Evolutionary conservation across 139 green algal genomes (phyloP).

Genomic region (Chlamydomonas applanata): DNA sequence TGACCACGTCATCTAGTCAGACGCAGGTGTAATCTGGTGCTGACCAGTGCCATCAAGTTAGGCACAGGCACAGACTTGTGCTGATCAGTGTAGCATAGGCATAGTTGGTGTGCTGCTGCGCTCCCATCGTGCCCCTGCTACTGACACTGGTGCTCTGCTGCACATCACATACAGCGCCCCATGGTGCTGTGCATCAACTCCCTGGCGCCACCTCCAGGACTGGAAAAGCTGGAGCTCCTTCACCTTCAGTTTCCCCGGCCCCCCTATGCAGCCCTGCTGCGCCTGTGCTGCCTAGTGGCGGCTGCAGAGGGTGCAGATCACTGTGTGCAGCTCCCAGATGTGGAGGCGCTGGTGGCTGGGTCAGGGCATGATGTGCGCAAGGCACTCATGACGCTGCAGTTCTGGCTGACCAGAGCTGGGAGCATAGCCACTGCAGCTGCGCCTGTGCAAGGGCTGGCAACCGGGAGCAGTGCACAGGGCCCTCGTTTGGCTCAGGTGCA

Average conservation of each 20-base stretch:
- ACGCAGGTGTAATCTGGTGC: too few species aligned
- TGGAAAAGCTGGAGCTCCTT: slow-evolving; percentile 8
- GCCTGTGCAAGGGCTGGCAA: background rate
- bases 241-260: slow-evolving; percentile 8
- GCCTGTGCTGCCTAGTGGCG: slow-evolving; percentile 23
- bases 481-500: background rate
- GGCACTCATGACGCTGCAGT: slow-evolving; percentile 12
- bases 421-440: background rate
- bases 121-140: too few species aligned
- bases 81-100: too few species aligned
- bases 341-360: slow-evolving; percentile 10
- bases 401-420: slow-evolving; percentile 4
- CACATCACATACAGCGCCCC: slow-evolving; percentile 22
- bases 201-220: slow-evolving; percentile 4
- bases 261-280: slow-evolving; percentile 10
- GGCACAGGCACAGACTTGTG: too few species aligned
- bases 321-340: background rate
- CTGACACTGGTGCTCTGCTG: background rate
- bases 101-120: too few species aligned
- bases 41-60: too few species aligned
- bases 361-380: slow-evolving; percentile 8
- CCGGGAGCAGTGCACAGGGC: background rate
- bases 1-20: background rate
- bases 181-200: slow-evolving; percentile 35
- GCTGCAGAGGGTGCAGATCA: background rate